Evolutionary conservation across 345 rosid genomes (phyloP), one percentile per base, ranked within the genome.

Genomic region (Tarenaya hassleriana): DNA sequence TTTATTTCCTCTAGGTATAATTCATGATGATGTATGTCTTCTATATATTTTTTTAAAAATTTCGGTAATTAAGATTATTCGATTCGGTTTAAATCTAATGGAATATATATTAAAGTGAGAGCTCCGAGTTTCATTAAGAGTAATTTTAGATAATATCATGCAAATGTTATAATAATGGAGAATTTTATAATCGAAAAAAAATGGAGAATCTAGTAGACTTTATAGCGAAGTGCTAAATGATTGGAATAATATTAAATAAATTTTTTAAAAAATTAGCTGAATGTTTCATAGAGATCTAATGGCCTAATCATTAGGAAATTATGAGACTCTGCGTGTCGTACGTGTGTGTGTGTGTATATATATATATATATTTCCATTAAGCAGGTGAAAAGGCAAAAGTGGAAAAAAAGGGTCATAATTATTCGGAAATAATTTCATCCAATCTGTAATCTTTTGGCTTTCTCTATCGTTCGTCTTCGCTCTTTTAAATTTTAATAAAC

Each of bases 401-500:
- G 41, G 57, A 8, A 14, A 38, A 34, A 55, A 55, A 45, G 50
- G 39, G 40, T 16, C 42, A 56, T 63, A 48, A 63, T 63, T 55
- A 17, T 41, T 34, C 11, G 41, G 27, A 51, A 64, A 64, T 64
- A 56, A 56, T 50, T 64, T 50, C 52, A 50, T 58, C 58, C 69
- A 42, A 56, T 64, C 69, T 64, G 69, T 64, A 56, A 42, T 18
- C 35, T 52, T 64, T 56, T 64, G 69, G 63, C 49, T 51, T 64
- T 50, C 55, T 55, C 50, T 15, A 14, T 39, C 49, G 7, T 51
- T 62, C 38, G 14, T 15, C 41, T 63, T 47, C 14, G 33, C 35
- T 11, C 4, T 21, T 12, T 12, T 56, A 41, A 11, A 2, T 24
- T 52, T 50, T 15, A 19, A 1, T n/a, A n/a, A 17, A 9, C 14